Evolutionary conservation across 2,329 filamentous ascomycete genomes (phyloP).

Genomic region (Pestalotiopsis sp.): DNA sequence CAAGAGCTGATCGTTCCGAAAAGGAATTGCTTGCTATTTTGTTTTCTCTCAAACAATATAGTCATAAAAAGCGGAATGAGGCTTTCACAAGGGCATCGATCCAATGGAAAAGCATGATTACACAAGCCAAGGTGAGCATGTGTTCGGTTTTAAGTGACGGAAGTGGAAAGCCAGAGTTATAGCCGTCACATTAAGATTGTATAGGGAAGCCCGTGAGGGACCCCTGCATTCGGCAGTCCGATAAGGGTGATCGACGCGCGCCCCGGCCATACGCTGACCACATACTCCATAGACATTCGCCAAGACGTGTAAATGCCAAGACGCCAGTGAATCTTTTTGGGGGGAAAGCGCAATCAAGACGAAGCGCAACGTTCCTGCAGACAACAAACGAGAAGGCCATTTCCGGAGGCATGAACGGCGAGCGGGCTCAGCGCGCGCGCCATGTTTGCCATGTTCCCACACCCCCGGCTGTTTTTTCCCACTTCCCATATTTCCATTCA

Average conservation of each 20-base stretch:
- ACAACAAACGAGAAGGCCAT: not conserved
- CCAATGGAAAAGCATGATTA: conserved; percentile 4
- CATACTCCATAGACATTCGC: not conserved
- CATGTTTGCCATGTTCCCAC: not conserved
- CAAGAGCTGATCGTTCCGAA: not conserved
- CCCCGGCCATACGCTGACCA: not conserved
- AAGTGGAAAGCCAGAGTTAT: conserved; percentile 13
- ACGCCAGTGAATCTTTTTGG: not conserved
- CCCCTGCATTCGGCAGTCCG: conserved; percentile 14
- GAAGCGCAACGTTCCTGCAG: conserved; percentile 13
- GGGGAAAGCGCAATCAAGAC: conserved; percentile 2
- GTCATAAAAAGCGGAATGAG: not conserved
- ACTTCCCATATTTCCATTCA: not conserved
- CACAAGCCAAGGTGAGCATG: conserved; percentile 3
- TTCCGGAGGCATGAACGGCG: not conserved
- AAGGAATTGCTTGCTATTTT: not conserved
- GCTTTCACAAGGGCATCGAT: not conserved
- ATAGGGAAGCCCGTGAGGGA: conserved; percentile 8
- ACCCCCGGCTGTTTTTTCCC: not conserved
- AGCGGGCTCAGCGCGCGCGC: not conserved
- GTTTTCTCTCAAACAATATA: not conserved
- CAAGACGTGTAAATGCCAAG: not conserved
- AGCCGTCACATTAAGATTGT: conserved; percentile 7
- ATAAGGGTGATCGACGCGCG: conserved; percentile 11
- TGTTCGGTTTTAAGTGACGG: conserved; percentile 1